Conservation (phyloP, 257 asterid species). For the Scutellaria galericulata region DNA sequence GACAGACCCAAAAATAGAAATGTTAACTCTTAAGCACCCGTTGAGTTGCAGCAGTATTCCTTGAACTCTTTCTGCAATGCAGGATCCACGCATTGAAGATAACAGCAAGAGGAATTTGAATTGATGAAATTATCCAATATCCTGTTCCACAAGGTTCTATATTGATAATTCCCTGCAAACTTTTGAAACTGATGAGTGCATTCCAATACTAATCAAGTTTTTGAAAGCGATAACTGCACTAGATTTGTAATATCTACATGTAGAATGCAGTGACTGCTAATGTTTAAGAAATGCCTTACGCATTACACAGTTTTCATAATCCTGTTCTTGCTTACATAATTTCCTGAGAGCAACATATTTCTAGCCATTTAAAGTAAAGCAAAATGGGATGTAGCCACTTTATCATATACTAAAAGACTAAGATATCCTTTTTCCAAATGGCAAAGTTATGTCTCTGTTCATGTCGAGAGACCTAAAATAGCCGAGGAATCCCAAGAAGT, state of each 20-base stretch:
- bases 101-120: constrained; percentile 75
- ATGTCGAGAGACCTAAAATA: too few species aligned
- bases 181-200: not conserved
- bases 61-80: constrained; percentile 35
- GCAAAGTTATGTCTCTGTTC: too few species aligned
- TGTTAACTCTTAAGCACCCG: constrained; percentile 44
- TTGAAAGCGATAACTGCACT: not conserved
- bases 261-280: not conserved
- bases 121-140: constrained; percentile 78
- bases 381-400: too few species aligned
- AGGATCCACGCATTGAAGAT: constrained; percentile 67
- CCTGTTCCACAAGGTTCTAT: constrained; percentile 76
- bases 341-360: too few species aligned
- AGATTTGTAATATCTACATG: not conserved
- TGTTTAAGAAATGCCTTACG: not conserved
- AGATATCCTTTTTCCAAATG: too few species aligned
- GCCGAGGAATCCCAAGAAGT: too few species aligned
- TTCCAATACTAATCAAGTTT: not conserved
- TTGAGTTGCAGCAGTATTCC: constrained; percentile 31
- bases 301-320: not conserved
- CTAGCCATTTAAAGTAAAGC: too few species aligned
- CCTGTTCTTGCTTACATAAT: not conserved
- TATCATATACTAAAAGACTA: too few species aligned
- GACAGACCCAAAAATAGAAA: not conserved
- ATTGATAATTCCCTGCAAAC: constrained; percentile 61